These are phyloP conservation scores for Carex littledalei DNA, from an alignment of 176 grass and related monocot species.

Conservation along the genomic window DNA sequence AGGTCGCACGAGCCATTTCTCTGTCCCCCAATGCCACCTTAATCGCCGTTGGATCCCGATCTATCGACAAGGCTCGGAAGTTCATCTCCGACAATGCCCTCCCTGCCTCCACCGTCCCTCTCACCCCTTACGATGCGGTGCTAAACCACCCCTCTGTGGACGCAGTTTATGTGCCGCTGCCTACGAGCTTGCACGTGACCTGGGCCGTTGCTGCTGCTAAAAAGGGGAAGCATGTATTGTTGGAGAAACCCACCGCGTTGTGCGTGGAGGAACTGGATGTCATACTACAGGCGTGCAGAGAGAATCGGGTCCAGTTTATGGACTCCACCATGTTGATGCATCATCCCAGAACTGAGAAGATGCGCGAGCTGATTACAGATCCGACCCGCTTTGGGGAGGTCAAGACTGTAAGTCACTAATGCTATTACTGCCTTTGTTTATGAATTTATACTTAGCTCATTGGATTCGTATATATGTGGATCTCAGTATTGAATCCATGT, in stretches of 20 bases:
- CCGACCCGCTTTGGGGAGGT: slow-evolving; percentile 43
- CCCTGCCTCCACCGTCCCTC: slow-evolving; percentile 15
- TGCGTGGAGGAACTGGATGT: slow-evolving; percentile 54
- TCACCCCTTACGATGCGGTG: slow-evolving; percentile 65
- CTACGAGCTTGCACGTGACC: slow-evolving; percentile 56
- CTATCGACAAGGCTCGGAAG: slow-evolving; percentile 47
- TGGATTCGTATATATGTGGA: not conserved
- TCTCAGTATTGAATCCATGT: not conserved
- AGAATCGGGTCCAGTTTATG: slow-evolving; percentile 64
- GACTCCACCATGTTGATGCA: slow-evolving; percentile 96
- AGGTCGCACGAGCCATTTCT: slow-evolving; percentile 55
- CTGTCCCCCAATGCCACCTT: slow-evolving; percentile 35
- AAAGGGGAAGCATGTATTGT: slow-evolving; percentile 62
- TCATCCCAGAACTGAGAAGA: slow-evolving; percentile 71
- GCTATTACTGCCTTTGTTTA: not conserved
- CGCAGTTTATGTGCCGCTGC: slow-evolving; percentile 75
- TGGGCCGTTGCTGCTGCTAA: slow-evolving; percentile 63
- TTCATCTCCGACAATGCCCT: slow-evolving; percentile 56
- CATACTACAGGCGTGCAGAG: slow-evolving; percentile 54
- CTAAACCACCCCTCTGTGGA: slow-evolving; percentile 60
- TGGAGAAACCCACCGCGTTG: slow-evolving; percentile 83
- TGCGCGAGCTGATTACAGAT: slow-evolving; percentile 57
- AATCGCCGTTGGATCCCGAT: slow-evolving; percentile 56
- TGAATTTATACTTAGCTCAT: not conserved
- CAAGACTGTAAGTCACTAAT: slow-evolving; percentile 49